Evolutionary conservation across 2,329 filamentous ascomycete genomes (phyloP), one percentile per base, ranked within the genome.

Genomic region (Xylariaceae sp.): DNA sequence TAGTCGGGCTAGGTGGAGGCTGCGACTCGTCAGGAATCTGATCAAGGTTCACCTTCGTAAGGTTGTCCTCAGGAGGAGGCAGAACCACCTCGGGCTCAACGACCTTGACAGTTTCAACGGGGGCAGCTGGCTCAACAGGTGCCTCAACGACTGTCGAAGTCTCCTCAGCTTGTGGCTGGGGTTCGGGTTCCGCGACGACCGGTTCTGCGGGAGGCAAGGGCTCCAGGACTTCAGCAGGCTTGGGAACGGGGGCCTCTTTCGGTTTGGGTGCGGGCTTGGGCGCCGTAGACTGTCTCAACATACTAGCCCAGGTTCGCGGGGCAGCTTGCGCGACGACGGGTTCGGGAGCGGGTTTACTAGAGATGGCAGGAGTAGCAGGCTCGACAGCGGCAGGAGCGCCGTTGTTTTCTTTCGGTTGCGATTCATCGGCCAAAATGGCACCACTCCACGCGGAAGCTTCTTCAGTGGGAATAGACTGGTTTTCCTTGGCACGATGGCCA

Each of bases 1-100:
- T 89, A 51, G 93, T 97, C 66, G 87, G 88, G 56, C 90, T 93
- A 51, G 87, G 82, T 17, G 88, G 84, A 47, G 90, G 89, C 59
- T 85, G 79, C 49, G 93, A 96, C 58, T 82, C 82, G 76, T 97
- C 92, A 65, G 87, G 88, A 67, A 97, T 82, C 76, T 93, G 90
- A 74, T 96, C 92, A 59, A 97, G 88, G 75, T 97, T 97, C 68
- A 87, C 88, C 77, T 93, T 87, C 34, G 93, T 97, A 66, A 97
- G 83, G 70, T 92, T 86, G 73, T 92, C 90, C 75, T 89, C 88
- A 23, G 90, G 83, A 13, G 89, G 88, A 52, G 83, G 81, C 51
- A 93, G 75, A 52, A 81, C 78, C 54, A 81, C 74, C 68, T 81
- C 82, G 56, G 80, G 75, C 60, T 80, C 80, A 60, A 78, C 76